These are phyloP conservation scores for Russula lepida DNA, from an alignment of 768 basidiomycete genomes.

Conservation along the genomic window DNA sequence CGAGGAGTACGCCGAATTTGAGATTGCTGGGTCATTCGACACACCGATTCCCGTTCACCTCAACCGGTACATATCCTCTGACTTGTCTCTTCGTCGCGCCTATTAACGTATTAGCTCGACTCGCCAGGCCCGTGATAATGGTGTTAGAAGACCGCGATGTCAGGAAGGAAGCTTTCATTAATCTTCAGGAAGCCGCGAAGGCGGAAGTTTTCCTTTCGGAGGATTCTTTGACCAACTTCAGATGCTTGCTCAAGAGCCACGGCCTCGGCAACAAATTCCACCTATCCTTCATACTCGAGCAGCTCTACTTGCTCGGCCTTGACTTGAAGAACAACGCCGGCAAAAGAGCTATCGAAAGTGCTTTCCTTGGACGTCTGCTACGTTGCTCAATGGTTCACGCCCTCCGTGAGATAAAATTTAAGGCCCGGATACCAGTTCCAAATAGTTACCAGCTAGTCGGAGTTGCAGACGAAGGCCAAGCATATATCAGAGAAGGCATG, in stretches of 20 bases:
- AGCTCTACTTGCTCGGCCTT: slow-evolving; percentile 40
- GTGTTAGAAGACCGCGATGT: slow-evolving; percentile 72
- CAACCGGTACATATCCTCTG: slow-evolving; percentile 46
- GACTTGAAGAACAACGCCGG: slow-evolving; percentile 35
- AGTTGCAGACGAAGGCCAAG: slow-evolving; percentile 65
- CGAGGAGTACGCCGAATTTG: slow-evolving; percentile 46
- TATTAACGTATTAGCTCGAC: neutral
- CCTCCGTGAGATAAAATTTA: slow-evolving; percentile 65
- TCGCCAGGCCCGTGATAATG: slow-evolving; percentile 59
- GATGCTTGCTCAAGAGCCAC: slow-evolving; percentile 44
- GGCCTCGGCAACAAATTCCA: slow-evolving; percentile 39
- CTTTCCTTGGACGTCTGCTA: slow-evolving; percentile 52
- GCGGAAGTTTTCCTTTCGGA: slow-evolving; percentile 50
- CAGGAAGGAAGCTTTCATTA: slow-evolving; percentile 44
- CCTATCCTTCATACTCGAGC: slow-evolving; percentile 43
- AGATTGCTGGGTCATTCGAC: slow-evolving; percentile 60
- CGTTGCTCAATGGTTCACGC: slow-evolving; percentile 55
- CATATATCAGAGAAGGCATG: slow-evolving; percentile 10
- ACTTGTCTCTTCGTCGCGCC: neutral
- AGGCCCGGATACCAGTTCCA: slow-evolving; percentile 64
- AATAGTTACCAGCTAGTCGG: slow-evolving; percentile 66
- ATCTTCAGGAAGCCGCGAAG: slow-evolving; percentile 54
- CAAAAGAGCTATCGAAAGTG: slow-evolving; percentile 38
- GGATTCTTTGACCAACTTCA: slow-evolving; percentile 35
- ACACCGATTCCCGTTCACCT: slow-evolving; percentile 56